Percentiles rank a stretch among this genome's conserved stretches.
Conservation (phyloP, 2,329 filamentous ascomycete genomes). For the Alternaria gansuensis region DNA sequence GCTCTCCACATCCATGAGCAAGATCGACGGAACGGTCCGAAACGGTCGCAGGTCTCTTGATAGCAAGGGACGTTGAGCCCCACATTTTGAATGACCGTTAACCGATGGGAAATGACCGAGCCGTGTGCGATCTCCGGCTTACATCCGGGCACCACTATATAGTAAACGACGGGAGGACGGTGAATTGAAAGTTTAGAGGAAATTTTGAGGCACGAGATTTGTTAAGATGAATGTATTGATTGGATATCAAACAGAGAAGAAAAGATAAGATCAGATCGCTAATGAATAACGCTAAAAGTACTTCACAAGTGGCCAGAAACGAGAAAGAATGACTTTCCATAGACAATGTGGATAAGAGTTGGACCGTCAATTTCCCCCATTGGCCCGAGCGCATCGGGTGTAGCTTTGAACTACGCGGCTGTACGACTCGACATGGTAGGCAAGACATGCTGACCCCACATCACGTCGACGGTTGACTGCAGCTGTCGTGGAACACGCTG, state of each 20-base stretch:
- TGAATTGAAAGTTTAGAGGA: background rate
- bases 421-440: constrained; percentile 1
- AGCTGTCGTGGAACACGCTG: constrained; percentile 13
- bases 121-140: background rate
- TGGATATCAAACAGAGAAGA: background rate
- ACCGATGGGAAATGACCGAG: background rate
- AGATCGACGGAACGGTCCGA: background rate
- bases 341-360: background rate
- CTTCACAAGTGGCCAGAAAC: background rate
- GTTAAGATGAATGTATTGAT: background rate
- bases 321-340: background rate
- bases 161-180: background rate
- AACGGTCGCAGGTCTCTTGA: background rate
- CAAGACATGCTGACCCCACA: constrained; percentile 17
- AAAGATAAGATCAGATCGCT: background rate
- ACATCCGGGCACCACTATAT: background rate
- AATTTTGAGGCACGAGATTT: background rate
- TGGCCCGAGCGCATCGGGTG: constrained; percentile 5
- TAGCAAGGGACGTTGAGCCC: background rate
- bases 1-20: background rate
- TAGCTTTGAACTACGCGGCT: constrained; percentile 7
- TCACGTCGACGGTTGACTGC: constrained; percentile 9
- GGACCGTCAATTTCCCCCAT: background rate
- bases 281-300: background rate
- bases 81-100: background rate